Conservation (phyloP, 2,329 filamentous ascomycete species). For the Onygena corvina region DNA sequence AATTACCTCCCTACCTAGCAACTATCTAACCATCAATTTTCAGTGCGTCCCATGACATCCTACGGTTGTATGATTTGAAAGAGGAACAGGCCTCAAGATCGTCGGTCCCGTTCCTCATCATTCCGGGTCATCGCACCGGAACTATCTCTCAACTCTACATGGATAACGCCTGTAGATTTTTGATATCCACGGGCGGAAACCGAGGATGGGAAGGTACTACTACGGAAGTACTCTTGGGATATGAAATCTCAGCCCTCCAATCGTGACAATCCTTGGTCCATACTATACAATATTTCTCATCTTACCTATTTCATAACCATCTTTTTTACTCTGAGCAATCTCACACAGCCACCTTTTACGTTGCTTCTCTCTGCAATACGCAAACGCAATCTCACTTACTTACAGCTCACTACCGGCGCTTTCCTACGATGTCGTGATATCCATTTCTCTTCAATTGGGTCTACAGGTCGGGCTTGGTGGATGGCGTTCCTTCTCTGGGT, state of each 20-base stretch:
- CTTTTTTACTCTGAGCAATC: not conserved
- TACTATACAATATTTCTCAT: not conserved
- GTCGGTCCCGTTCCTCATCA: constrained; percentile 85
- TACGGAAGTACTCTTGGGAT: constrained; percentile 86
- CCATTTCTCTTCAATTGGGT: not conserved
- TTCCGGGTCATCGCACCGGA: constrained; percentile 79
- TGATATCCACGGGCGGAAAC: constrained; percentile 85
- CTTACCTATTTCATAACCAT: not conserved
- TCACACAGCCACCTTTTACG: no score
- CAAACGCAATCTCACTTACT: not conserved
- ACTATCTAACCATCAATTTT: no score
- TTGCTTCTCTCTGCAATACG: no score
- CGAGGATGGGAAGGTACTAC: constrained; percentile 85
- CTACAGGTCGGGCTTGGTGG: not conserved
- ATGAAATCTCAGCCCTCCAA: constrained; percentile 58
- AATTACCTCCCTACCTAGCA: constrained; percentile 4
- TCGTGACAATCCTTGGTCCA: not conserved
- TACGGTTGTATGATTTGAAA: constrained; percentile 79
- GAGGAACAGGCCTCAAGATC: constrained; percentile 55
- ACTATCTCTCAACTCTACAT: constrained; percentile 78
- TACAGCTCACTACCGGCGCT: not conserved
- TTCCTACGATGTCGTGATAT: not conserved
- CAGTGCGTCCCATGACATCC: constrained; percentile 83
- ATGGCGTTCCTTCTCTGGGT: not conserved
- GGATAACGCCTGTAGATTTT: constrained; percentile 76